Evolutionary conservation across 345 rosid species (phyloP), one percentile per base, ranked within the genome.

Genomic region (Tarenaya hassleriana): DNA sequence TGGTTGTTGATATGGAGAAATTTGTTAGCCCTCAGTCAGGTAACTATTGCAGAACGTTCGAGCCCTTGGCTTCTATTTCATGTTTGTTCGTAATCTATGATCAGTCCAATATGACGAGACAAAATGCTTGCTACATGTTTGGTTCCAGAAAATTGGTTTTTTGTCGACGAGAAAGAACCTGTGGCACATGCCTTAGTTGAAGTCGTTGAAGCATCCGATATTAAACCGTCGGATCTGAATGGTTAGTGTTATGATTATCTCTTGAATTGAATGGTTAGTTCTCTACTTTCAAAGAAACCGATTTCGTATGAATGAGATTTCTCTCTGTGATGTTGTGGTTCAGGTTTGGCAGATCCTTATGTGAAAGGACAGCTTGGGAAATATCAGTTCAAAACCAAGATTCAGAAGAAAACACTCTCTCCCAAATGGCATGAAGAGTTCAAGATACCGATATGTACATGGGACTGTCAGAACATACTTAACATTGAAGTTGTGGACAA

Each of bases 401-500:
- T 60, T 5, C 69, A 72, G 14, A 62, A 51, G 82, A 92, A 88
- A 69, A 85, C 95, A 0, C 44, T 92, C 61, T 21, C 78, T 65
- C 98, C 98, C 27, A 88, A 78, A 65, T 88, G 98, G 98, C 84
- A 62, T 0, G 98, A 92, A 72, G 95, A 81, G 58, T 92, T 81
- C 53, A 78, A 69, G 69, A 73, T 92, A 47, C 98, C 98, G 44
- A 66, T 92, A 16, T 59, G 65, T 48, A 65, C 87, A 33, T 88
- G 98, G 98, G 98, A 81, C 41, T 42, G 78, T 10, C 62, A 81
- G 13, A 88, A 78, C 58, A 12, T 79, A 29, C 80, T 92, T 16
- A 38, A 48, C 47, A 73, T 92, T 64, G 82, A 88, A 78, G 98
- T 88, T 65, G 55, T 73, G 54, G 95, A 88, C 76, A 83, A 92